Evolutionary conservation across 371 early-diverging fungal species (phyloP).

Genomic region (Apophysomyces variabilis): DNA sequence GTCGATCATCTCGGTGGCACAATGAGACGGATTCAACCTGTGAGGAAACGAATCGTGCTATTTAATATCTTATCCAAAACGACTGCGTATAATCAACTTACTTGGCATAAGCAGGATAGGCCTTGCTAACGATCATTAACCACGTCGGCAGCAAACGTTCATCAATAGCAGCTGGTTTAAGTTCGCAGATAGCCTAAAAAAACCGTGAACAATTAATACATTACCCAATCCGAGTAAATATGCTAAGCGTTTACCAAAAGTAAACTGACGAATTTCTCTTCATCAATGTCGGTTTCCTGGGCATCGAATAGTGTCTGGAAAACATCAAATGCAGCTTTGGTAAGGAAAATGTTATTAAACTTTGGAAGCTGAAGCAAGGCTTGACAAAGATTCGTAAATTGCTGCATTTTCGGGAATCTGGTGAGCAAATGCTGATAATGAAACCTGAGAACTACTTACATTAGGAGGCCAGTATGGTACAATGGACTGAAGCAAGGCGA

Average conservation of each 20-base stretch:
- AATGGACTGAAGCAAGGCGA: constrained; percentile 77
- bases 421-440: not conserved
- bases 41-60: not conserved
- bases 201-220: too few species aligned
- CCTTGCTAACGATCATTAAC: constrained; percentile 80
- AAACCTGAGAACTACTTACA: constrained; percentile 36
- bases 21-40: constrained; percentile 48
- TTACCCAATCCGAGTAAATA: too few species aligned
- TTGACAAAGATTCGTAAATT: constrained; percentile 69
- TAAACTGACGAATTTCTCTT: constrained; percentile 59
- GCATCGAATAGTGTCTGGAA: constrained; percentile 70
- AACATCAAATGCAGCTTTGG: constrained; percentile 84
- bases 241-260: constrained; percentile 31
- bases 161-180: constrained; percentile 88
- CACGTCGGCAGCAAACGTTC: constrained; percentile 81
- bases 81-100: constrained; percentile 20
- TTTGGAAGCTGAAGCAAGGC: constrained; percentile 83
- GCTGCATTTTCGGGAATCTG: constrained; percentile 27
- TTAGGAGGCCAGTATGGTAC: constrained; percentile 76
- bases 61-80: too few species aligned
- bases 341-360: constrained; percentile 81
- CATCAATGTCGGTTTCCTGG: constrained; percentile 58
- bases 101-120: constrained; percentile 70
- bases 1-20: constrained; percentile 63
- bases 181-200: constrained; percentile 67